Evolutionary conservation across 331 rosid species (phyloP).

Genomic region (Ulmus americana): DNA sequence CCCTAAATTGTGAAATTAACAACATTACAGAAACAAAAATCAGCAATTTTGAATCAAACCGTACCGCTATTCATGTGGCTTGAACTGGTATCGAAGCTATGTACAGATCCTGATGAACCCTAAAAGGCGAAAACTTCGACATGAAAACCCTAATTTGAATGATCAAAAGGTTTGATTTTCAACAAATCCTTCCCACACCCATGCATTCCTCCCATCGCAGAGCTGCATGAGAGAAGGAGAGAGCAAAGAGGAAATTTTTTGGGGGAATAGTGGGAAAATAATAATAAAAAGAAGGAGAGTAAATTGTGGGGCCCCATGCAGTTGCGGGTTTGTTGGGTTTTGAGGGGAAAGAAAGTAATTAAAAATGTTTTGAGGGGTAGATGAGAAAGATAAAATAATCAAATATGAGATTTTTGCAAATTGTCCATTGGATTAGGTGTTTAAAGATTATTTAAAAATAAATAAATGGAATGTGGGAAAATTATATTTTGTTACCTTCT

Average conservation of each 20-base stretch:
- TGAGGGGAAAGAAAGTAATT: slow-evolving; percentile 23
- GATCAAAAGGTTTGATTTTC: slow-evolving; percentile 18
- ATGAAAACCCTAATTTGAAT: slow-evolving; percentile 29
- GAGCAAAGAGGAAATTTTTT: slow-evolving; percentile 5
- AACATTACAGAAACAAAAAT: slow-evolving; percentile 13
- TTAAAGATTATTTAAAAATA: too few species aligned
- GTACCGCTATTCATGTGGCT: slow-evolving; percentile 47
- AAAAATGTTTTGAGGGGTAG: slow-evolving; percentile 1
- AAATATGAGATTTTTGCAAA: too few species aligned
- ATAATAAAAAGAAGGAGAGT: slow-evolving; percentile 12
- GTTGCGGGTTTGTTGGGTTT: slow-evolving; percentile 47
- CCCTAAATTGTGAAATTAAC: slow-evolving; percentile 5
- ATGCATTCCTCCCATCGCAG: slow-evolving; percentile 38
- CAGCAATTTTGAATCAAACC: slow-evolving; percentile 24
- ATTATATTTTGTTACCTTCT: too few species aligned
- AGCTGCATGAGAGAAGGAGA: slow-evolving; percentile 40
- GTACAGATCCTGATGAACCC: slow-evolving; percentile 46
- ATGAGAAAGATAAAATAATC: neutral
- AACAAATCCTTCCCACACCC: slow-evolving; percentile 25
- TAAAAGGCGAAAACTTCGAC: slow-evolving; percentile 27
- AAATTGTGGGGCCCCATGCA: slow-evolving; percentile 43
- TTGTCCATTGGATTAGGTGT: too few species aligned
- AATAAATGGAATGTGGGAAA: too few species aligned
- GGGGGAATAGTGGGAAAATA: neutral
- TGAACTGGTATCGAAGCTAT: slow-evolving; percentile 28